Evolutionary conservation across 2,329 filamentous ascomycete genomes (phyloP), one percentile per base, ranked within the genome.

Genomic region (Phaeoacremonium minimum): DNA sequence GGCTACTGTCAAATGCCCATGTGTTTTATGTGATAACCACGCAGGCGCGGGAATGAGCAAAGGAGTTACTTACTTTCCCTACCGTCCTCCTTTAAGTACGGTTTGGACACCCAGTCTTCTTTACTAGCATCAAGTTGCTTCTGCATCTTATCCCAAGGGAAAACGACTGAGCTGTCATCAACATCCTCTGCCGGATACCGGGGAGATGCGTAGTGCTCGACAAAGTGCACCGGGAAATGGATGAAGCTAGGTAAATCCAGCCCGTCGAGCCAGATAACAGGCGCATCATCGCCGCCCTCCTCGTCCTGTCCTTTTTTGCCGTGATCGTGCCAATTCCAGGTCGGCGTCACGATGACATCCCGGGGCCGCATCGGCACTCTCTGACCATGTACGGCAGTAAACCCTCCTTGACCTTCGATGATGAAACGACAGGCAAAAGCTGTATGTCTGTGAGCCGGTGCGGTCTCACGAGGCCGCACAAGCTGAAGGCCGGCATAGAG

Each of bases 261-360:
- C 2, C 67, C 71, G 45, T 77, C 73, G 2, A 77, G 62, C 73
- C 73, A 77, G 37, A 77, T 72, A 63, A 76, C 69, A 0, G 71
- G 71, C 0, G 63, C 65, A 1, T 59, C 57, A n/a, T n/a, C n/a
- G n/a, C n/a, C n/a, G n/a, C n/a, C n/a, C n/a, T n/a, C n/a, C n/a
- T n/a, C n/a, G n/a, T n/a, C n/a, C n/a, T n/a, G n/a, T 0, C 71
- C 67, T 15, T 77, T 67, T 30, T 77, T 75, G 12, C 72, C 73
- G 38, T 77, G 72, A 44, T 76, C 72, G 40, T 75, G 71, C 62
- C 69, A 76, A 47, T 74, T 69, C 72, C 72, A 75, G 0, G 63
- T 68, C 0, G 73, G 73, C 0, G 73, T 77, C 4, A 77, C 46
- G 28, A 77, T 72, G 3, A 77, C 69, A 45, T 77, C 73, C 14